Conservation (phyloP, 2,329 filamentous ascomycete species). For the Diaporthe aspalathi region DNA sequence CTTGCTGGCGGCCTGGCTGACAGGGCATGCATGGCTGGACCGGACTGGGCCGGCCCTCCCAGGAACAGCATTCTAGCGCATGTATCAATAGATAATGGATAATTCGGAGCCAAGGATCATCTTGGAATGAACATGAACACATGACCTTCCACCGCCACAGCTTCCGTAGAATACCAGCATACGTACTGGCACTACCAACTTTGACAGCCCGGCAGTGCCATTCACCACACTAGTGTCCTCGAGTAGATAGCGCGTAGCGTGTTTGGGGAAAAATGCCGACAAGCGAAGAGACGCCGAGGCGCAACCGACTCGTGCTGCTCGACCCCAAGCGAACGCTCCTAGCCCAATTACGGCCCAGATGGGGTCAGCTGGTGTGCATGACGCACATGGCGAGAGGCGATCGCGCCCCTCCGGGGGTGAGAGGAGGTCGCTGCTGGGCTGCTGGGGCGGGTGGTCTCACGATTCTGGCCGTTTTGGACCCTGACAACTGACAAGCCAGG, state of each 20-base stretch:
- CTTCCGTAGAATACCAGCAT: too few species aligned
- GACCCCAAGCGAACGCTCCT: neutral
- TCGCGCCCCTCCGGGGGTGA: constrained; percentile 1
- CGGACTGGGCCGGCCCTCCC: constrained; percentile 22
- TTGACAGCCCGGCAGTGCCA: neutral
- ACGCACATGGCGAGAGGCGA: constrained; percentile 33
- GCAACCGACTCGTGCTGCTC: constrained; percentile 16
- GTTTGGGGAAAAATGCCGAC: constrained; percentile 12
- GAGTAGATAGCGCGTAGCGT: constrained; percentile 13
- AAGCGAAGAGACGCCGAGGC: constrained; percentile 27
- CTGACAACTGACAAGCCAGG: constrained; percentile 2
- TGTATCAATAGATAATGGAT: constrained; percentile 1
- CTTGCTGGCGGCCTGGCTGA: constrained; percentile 1
- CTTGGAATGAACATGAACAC: neutral
- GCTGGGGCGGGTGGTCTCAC: constrained; percentile 6
- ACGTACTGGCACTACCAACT: constrained; percentile 5
- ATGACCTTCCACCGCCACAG: too few species aligned
- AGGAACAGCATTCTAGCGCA: constrained; percentile 3
- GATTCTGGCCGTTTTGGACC: constrained; percentile 25
- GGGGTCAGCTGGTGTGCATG: constrained; percentile 31
- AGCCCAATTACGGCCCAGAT: constrained; percentile 20
- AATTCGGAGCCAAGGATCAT: neutral
- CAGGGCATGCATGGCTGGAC: constrained; percentile 9
- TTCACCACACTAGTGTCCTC: too few species aligned
- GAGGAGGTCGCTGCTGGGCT: constrained; percentile 5